A percentile compares a stretch with the other conserved stretches of the same genome.
Conservation (phyloP, 768 basidiomycete species). For the Amanita jacksonii region DNA sequence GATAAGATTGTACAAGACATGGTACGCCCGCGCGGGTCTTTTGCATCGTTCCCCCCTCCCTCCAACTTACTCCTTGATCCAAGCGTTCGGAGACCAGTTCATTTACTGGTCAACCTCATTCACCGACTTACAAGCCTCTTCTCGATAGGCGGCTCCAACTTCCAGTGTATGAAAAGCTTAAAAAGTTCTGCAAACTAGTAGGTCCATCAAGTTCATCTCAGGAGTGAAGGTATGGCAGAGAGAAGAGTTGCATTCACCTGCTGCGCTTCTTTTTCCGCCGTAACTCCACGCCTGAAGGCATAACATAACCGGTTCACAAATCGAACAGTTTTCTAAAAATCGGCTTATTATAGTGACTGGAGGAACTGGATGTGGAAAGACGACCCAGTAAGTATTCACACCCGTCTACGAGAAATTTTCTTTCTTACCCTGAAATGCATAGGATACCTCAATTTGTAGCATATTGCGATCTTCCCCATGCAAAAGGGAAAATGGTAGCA, state of each 20-base stretch:
- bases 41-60: no score
- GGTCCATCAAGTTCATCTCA: background rate
- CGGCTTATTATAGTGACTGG: slow-evolving; percentile 83
- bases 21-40: no score
- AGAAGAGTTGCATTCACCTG: background rate
- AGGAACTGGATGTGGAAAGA: slow-evolving; percentile 89
- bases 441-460: slow-evolving; percentile 89
- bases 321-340: slow-evolving; percentile 46
- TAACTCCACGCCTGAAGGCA: slow-evolving; percentile 16
- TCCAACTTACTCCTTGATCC: no score
- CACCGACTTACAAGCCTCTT: slow-evolving; percentile 66
- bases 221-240: background rate
- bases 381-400: slow-evolving; percentile 59
- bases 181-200: slow-evolving; percentile 64
- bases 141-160: slow-evolving; percentile 65
- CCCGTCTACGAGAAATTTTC: slow-evolving; percentile 7
- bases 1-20: no score
- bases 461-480: slow-evolving; percentile 77
- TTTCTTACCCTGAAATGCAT: slow-evolving; percentile 6
- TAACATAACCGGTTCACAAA: slow-evolving; percentile 3
- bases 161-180: slow-evolving; percentile 79
- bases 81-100: slow-evolving; percentile 36
- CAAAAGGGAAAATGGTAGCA: slow-evolving; percentile 71
- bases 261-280: background rate
- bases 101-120: slow-evolving; percentile 65